Conservation (phyloP, 768 basidiomycete species). For the Termitomyces sp. region DNA sequence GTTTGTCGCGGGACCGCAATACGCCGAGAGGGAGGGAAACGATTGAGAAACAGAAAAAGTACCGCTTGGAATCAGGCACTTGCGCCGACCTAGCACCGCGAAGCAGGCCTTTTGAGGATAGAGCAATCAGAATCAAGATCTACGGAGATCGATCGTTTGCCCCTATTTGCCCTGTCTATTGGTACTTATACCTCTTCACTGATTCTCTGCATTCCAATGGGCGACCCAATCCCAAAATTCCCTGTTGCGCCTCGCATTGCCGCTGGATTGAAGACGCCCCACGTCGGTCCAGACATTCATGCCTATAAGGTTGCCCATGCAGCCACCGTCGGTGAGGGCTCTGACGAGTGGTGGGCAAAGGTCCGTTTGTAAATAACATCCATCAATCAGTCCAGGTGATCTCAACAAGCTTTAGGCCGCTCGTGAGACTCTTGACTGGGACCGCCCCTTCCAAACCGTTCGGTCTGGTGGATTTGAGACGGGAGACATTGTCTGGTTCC, state of each 20-base stretch:
- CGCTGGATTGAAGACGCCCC: conserved; percentile 58
- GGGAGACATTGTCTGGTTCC: conserved; percentile 95
- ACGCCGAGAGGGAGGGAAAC: no score
- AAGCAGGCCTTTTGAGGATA: no score
- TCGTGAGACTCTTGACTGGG: conserved; percentile 75
- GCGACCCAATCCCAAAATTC: conserved; percentile 32
- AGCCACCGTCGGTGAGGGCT: conserved; percentile 67
- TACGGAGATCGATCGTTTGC: not conserved
- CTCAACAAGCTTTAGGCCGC: conserved; percentile 43
- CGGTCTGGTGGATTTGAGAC: conserved; percentile 74
- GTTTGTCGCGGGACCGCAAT: no score
- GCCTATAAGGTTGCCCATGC: conserved; percentile 66
- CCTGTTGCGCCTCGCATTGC: conserved; percentile 74
- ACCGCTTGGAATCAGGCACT: no score
- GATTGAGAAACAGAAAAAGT: no score
- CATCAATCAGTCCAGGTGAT: not conserved
- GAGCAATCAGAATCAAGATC: no score
- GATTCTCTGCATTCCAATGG: conserved; percentile 4
- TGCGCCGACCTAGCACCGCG: no score
- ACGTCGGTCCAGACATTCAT: conserved; percentile 74
- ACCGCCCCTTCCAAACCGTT: conserved; percentile 85
- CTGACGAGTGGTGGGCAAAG: conserved; percentile 87
- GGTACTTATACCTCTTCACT: not conserved
- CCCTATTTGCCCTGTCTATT: conserved; percentile 6
- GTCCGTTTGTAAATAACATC: conserved; percentile 28